Conservation (phyloP, 768 basidiomycete species). For the Boletus edulis region DNA sequence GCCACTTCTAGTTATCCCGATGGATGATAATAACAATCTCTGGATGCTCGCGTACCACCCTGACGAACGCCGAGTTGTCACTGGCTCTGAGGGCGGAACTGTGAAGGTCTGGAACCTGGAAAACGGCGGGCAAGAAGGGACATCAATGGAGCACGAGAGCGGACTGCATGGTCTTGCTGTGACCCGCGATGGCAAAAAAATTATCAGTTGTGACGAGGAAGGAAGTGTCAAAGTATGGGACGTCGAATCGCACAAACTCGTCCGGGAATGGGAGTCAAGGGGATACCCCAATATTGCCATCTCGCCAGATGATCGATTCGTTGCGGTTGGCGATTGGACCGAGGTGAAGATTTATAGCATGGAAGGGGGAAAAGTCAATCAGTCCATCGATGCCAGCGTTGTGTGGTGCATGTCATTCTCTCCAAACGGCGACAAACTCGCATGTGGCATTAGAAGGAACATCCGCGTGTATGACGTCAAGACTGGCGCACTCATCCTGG, state of each 20-base stretch:
- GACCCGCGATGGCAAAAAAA: background rate
- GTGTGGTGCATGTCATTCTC: background rate
- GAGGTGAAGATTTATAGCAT: background rate
- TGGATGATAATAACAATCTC: no score
- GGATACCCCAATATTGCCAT: background rate
- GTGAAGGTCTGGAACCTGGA: background rate
- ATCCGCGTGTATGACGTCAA: no score
- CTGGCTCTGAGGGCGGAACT: background rate
- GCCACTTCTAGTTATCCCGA: no score
- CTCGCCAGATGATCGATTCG: background rate
- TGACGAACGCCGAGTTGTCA: background rate
- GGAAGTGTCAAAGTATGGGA: background rate
- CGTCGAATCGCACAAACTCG: background rate
- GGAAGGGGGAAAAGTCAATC: background rate
- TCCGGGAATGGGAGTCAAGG: background rate
- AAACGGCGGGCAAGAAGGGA: background rate
- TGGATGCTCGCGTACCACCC: background rate
- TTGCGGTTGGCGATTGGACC: background rate
- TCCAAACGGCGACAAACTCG: background rate
- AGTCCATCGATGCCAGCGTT: background rate
- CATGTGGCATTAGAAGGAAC: rapidly evolving
- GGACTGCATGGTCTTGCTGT: background rate
- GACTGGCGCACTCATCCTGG: no score
- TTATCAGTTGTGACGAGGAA: background rate
- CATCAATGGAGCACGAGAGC: background rate